These are phyloP conservation scores for Ramularia collo-cygni DNA, from an alignment of 2,329 filamentous ascomycete genomes.

Conservation along the genomic window DNA sequence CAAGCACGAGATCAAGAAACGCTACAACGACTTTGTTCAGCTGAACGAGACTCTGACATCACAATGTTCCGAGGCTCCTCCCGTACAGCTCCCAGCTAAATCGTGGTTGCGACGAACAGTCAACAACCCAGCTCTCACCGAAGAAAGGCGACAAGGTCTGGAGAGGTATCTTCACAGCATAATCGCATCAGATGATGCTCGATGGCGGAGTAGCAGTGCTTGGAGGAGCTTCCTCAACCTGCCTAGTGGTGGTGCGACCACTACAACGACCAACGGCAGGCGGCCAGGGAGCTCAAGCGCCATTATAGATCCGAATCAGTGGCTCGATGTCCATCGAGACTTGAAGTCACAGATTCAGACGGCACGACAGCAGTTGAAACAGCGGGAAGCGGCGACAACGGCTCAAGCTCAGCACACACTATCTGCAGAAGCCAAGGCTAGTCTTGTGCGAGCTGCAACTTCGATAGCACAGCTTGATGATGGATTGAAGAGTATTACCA, in stretches of 20 bases:
- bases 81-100: conserved; percentile 62
- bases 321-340: conserved; percentile 70
- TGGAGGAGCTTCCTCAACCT: conserved; percentile 72
- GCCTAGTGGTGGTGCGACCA: conserved; percentile 44
- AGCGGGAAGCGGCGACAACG: conserved; percentile 56
- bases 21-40: conserved; percentile 70
- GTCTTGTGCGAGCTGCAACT: conserved; percentile 61
- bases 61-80: conserved; percentile 57
- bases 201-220: conserved; percentile 66
- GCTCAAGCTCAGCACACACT: conserved; percentile 53
- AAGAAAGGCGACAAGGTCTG: conserved; percentile 60
- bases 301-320: conserved; percentile 50
- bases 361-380: conserved; percentile 58
- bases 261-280: conserved; percentile 12
- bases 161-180: conserved; percentile 68
- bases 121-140: conserved; percentile 61
- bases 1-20: conserved; percentile 69
- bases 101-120: conserved; percentile 71
- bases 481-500: conserved; percentile 46
- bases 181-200: conserved; percentile 63
- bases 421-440: conserved; percentile 66
- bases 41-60: conserved; percentile 58
- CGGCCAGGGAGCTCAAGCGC: conserved; percentile 24
- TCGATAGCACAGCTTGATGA: conserved; percentile 59
- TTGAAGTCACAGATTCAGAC: conserved; percentile 66